Evolutionary conservation across 129 eudicot species (phyloP), one percentile per base, ranked within the genome.

Genomic region (Cynara cardunculus): DNA sequence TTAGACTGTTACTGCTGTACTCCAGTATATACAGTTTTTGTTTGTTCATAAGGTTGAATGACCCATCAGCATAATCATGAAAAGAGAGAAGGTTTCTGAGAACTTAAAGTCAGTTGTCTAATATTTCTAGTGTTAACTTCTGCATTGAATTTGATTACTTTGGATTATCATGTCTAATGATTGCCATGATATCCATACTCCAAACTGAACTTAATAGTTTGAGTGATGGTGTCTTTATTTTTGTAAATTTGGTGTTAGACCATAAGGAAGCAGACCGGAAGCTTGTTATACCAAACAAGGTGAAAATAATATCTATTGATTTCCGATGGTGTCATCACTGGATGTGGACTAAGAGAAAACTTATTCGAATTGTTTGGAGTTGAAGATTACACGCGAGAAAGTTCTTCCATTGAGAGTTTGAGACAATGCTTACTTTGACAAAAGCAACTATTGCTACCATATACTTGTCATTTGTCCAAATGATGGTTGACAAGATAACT

Each of bases 61-160:
- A 61, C 26, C 25, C 25, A 61, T 61, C 67, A n/a, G 25, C 25
- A 3, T 61, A 19, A 5, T 56, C 66, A 56, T 3, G 56, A 6
- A 56, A 16, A 61, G 25, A 19, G 67, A 61, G 66, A n/a, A n/a
- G 66, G 32, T 26, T 2, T 56, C 49, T 10, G 22, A 8, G 53
- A 76, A 59, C 26, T 75, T 22, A 13, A 24, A 14, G 56, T 61
- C 19, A 21, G n/a, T 62, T 61, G 37, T 31, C 71, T 61, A 26
- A 75, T 27, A 10, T 64, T 76, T 76, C 16, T 31, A 26, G 22
- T 76, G 5, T 7, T 65, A 75, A 64, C 14, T 79, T 79, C 53
- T 44, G 7, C 22, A 27, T 67, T 2, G 10, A 61, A 21, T 6
- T 61, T 61, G 67, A 61, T 21, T 21, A 61, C 67, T 61, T 61